Conservation (phyloP, 306 rosid genomes). For the Herpetospermum pedunculosum region DNA sequence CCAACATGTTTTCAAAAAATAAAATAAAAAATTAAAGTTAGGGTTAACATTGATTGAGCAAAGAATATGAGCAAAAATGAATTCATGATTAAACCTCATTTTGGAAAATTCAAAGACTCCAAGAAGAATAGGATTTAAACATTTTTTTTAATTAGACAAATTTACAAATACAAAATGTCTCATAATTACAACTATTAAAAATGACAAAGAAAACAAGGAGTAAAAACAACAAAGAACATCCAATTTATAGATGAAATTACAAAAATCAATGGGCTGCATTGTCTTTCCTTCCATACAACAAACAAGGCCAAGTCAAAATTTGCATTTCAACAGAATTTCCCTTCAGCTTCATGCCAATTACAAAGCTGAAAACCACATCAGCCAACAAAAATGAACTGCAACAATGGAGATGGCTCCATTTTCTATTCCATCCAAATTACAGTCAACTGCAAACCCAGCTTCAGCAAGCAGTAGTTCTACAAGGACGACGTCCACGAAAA, state of each 20-base stretch:
- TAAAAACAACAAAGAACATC: background rate
- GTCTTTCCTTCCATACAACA: conserved; percentile 8
- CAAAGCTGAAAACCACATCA: conserved; percentile 7
- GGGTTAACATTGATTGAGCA: too few species aligned
- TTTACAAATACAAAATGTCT: background rate
- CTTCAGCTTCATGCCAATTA: conserved; percentile 5
- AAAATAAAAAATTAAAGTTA: too few species aligned
- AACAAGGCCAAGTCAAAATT: background rate
- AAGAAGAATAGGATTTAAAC: background rate
- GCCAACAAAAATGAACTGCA: background rate
- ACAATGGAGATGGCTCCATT: background rate
- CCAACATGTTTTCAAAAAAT: too few species aligned
- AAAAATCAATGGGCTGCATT: background rate
- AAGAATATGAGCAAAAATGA: background rate
- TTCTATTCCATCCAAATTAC: background rate
- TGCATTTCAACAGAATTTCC: background rate
- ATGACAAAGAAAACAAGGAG: background rate
- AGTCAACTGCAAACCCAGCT: background rate
- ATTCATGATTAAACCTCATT: too few species aligned
- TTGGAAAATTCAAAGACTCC: background rate
- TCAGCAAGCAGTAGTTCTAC: background rate
- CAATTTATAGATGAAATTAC: background rate
- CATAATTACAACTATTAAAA: background rate
- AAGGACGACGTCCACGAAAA: background rate
- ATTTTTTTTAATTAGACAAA: background rate